Percentiles rank a stretch among this genome's conserved stretches.
These are phyloP conservation scores for Fusarium fujikuroi DNA, from an alignment of 2,329 filamentous ascomycete genomes.

Conservation along the genomic window DNA sequence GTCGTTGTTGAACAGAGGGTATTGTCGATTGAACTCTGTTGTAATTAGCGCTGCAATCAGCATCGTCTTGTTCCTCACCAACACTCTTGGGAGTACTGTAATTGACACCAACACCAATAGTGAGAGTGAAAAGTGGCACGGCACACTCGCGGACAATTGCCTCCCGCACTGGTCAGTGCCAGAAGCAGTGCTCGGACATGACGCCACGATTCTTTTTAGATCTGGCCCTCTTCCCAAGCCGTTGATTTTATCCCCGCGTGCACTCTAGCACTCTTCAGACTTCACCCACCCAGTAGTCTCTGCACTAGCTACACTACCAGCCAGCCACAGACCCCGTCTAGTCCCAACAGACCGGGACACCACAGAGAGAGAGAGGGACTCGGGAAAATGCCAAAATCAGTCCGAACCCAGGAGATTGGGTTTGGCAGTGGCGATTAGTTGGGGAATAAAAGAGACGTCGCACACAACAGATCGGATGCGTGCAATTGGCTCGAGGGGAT, in stretches of 20 bases:
- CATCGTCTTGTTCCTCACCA: not conserved
- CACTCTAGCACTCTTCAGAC: not conserved
- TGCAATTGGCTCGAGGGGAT: not conserved
- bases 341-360: not conserved
- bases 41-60: not conserved
- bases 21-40: constrained; percentile 4
- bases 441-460: not conserved
- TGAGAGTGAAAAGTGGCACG: not conserved
- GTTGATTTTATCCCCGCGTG: constrained; percentile 11
- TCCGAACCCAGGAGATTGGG: not conserved
- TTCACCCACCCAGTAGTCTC: not conserved
- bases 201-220: constrained; percentile 8
- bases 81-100: not conserved
- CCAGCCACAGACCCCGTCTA: constrained; percentile 3
- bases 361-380: not conserved
- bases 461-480: not conserved
- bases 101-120: not conserved
- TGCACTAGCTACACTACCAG: not conserved
- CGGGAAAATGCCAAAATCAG: not conserved
- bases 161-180: not conserved
- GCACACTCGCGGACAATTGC: not conserved
- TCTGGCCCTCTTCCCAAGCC: not conserved
- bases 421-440: not conserved
- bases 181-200: not conserved
- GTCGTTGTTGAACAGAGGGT: not conserved